Base-by-base conservation (phyloP, 306 rosid species). In the Trifolium dubium region DNA sequence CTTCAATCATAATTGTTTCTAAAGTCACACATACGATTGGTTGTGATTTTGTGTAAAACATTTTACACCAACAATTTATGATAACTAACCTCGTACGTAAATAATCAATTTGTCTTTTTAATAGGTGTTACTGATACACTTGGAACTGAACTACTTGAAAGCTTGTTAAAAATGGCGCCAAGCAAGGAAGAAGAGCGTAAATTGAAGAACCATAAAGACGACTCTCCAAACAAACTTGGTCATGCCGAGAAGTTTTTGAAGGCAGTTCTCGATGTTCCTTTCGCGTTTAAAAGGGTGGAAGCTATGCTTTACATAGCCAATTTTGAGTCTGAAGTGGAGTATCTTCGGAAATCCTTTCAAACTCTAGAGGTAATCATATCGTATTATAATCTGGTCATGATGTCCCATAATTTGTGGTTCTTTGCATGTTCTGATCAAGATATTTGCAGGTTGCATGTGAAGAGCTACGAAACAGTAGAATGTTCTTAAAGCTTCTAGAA, bases 121-220 rank as follows among this genome's bases (percentile, higher is more conserved):
- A 75, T 80, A 94, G 99, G 99, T 62, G 83, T 83, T 75, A 88
- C 92, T 5, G 99, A 94, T 74, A 88, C 92, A 13, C 95, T 94
- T 76, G 97, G 97, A 73, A 81, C 88, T 4, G 99, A 94, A 60
- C 77, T 89, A 51, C 97, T 94, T 64, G 99, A 94, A 79, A 89
- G 96, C 82, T 83, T 94, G 78, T 75, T 94, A 85, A 94, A 88
- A 86, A 94, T 94, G 99, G 96, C 97, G 29, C 99, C 96, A 2
- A 94, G 89, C 75, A 94, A 91, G 88, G 99, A 94, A 78, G 99
- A 94, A 80, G 99, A 92, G 46, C 89, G 95, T 4, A 94, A 94
- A 80, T 79, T 94, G 84, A 89, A 81, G 86, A 96, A 87, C 53
- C 86, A 75, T 72, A 92, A 79, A 83, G 96, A 92, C 6, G 89